Evolutionary conservation across 345 rosid genomes (phyloP).

Genomic region (Dipteronia dyeriana): DNA sequence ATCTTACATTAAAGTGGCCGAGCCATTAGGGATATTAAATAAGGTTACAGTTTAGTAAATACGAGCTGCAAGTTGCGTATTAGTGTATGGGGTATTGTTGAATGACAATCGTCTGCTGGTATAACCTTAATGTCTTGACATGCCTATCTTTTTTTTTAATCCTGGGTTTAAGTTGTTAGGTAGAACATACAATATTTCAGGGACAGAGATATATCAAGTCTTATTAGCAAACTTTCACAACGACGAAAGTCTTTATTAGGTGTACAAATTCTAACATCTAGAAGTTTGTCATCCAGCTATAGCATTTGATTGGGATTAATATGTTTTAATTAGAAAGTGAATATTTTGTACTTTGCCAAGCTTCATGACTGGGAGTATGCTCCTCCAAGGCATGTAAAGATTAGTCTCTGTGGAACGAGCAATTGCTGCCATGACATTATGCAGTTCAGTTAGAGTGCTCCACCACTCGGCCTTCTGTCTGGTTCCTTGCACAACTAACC

Average conservation of each 20-base stretch:
- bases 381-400: neutral
- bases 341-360: neutral
- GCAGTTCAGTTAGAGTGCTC: neutral
- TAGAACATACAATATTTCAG: neutral
- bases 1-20: neutral
- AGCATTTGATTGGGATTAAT: neutral
- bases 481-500: neutral
- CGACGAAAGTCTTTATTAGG: neutral
- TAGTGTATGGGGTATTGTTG: neutral
- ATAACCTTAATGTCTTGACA: neutral
- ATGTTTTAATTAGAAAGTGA: neutral
- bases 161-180: neutral
- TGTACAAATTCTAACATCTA: too few species aligned
- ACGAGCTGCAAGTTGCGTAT: neutral
- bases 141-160: neutral
- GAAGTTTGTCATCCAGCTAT: neutral
- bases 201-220: neutral
- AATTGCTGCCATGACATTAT: neutral
- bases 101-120: neutral
- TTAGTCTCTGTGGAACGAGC: neutral
- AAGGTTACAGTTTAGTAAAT: neutral
- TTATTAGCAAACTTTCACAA: neutral
- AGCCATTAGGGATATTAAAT: neutral
- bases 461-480: neutral
- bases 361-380: neutral